Evolutionary conservation across 208 protist species (phyloP), one percentile per base, ranked within the genome.

Genomic region (Angomonas ambiguus): DNA sequence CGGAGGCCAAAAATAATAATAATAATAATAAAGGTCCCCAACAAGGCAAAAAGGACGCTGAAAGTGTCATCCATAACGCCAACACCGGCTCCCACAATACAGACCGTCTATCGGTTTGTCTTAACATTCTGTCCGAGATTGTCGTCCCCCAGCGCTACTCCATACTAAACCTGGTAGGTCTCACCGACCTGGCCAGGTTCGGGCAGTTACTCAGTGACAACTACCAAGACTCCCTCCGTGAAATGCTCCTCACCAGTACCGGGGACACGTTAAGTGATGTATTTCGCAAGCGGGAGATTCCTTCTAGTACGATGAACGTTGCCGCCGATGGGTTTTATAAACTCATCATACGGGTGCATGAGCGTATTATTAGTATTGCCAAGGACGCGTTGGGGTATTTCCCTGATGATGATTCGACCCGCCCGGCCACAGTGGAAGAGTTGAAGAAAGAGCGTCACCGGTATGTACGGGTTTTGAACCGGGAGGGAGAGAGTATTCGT

Each of bases 161-260:
- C 31, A 42, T 35, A n/a, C 30, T 24, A 18, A 24, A 34, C 8
- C 57, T 35, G 31, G 30, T 62, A 16, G 24, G 30, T 35, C 30
- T 42, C 1, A 11, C 1, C 13, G 77, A 81, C 32, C 41, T 93
- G 6, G 38, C 72, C 38, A 82, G 82, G 32, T 84, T 85, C 73
- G 77, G 71, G 0, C 79, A 91, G 65, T 68, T 91, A 16, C 77
- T 93, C 32, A 86, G 74, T 62, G 87, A 91, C 71, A 88, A 76
- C 2, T 90, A 91, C 76, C 79, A 88, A 62, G 83, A 93, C 62
- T 74, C 80, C 0, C 72, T 93, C 32, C 79, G 78, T 28, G 65
- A 77, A 31, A 62, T 68, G 41, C 70, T 84, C 41, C 41, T n/a
- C 32, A 51, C 28, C 0, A 53, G 57, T 1, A 69, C 69, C 58